phyloP scores from a whole-genome alignment of 2,329 filamentous ascomycete genomes.

The Colletotrichum sp. region DNA sequence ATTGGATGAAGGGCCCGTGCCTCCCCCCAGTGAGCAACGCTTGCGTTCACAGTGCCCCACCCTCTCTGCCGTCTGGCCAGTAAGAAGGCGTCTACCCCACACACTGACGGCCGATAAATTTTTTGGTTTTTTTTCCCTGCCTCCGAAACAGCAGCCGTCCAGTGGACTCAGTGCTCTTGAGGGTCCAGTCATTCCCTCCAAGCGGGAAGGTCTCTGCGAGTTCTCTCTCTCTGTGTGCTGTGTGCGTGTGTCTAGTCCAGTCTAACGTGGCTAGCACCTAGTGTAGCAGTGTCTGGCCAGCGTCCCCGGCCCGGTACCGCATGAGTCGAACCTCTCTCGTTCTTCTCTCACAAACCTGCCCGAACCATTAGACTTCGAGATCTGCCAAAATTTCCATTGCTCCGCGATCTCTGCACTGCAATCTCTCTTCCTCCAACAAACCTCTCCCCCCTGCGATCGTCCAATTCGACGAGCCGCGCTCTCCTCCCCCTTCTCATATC shows the following conservation, averaged over 20 bases:
- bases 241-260: not conserved
- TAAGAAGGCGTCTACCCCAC: slow-evolving; percentile 5
- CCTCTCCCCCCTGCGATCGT: slow-evolving; percentile 6
- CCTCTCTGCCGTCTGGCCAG: not conserved
- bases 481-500: not conserved
- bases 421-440: not conserved
- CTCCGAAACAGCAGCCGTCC: slow-evolving; percentile 9
- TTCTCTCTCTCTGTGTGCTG: not conserved
- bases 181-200: not conserved
- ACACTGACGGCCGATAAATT: slow-evolving; percentile 17
- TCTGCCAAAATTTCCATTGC: slow-evolving; percentile 8
- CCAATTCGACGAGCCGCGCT: slow-evolving; percentile 19
- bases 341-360: not conserved
- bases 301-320: not conserved
- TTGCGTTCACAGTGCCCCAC: not conserved
- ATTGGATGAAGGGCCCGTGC: slow-evolving; percentile 10
- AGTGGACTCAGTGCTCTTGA: not conserved
- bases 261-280: not conserved
- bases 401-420: slow-evolving; percentile 2
- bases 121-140: slow-evolving; percentile 11
- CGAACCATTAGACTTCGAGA: not conserved
- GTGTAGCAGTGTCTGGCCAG: not conserved
- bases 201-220: not conserved
- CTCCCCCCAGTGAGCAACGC: not conserved
- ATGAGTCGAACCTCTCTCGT: not conserved